Evolutionary conservation across 441 rosid species (phyloP), one percentile per base, ranked within the genome.

Genomic region (Adansonia rubrostipa): DNA sequence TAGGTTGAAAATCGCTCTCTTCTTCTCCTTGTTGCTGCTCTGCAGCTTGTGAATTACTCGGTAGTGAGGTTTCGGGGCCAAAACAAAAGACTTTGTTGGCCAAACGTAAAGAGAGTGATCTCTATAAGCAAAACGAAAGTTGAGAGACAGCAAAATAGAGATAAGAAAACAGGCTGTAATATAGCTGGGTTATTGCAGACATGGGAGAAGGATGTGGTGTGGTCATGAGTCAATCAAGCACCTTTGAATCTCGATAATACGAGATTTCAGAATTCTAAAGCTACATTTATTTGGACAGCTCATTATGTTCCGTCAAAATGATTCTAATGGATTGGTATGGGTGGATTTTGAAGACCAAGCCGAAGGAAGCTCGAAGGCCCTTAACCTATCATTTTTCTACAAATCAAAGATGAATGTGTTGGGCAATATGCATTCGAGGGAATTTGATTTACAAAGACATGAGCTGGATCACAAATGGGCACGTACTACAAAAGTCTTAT

Each of bases 81-180:
- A 40, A 36, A 48, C 9, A 66, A 77, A 68, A 15, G 54, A 17
- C 63, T 74, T 74, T 73, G 67, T 73, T 73, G 13, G 65, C 72
- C n/a, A 10, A 62, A 33, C 9, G 62, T 70, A 72, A 75, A 54
- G 44, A 81, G 71, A 60, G 51, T 63, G 63, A 36, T 5, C 5
- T 22, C 15, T 54, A 47, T 13, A 63, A 45, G 75, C 60, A 15
- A 48, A 15, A 4, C 14, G 9, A 58, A 62, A 64, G 63, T 13
- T 20, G 84, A 72, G 73, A 53, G 75, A 61, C 4, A 9, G 47
- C 42, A 36, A 44, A 44, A 44, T 44, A 15, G 57, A 63, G n/a
- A 4, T 10, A 3, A 51, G 9, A 13, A 66, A 65, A 89, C 93
- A 90, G 93, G 78, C 96, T 93, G 97, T 86, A 87, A 84, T 60